Base-by-base conservation (phyloP, 2,329 filamentous ascomycete genomes). In the Cytospora chrysosperma region DNA sequence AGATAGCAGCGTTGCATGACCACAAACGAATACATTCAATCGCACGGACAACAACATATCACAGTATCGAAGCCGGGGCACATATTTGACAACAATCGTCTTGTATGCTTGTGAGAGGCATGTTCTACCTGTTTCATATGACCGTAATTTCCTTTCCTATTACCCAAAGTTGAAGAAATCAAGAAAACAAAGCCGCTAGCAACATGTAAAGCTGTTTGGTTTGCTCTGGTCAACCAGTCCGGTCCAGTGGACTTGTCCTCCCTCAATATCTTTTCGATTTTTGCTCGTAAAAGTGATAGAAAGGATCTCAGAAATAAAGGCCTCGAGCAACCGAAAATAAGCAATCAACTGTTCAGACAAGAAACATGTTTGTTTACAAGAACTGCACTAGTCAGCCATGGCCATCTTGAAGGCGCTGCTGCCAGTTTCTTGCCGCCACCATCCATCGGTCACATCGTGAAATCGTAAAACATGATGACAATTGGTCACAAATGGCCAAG, bases 401-500 rank as follows among this genome's bases (percentile, higher is more conserved):
- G 12, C 43, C 59, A 34, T 56, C 51, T 47, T 50, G 56, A 64
- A 56, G 43, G 43, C 21, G 57, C 52, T 40, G 62, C 55, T 62
- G 49, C 54, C 40, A 56, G 21, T 59, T 51, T 63, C 56, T 54
- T 54, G 40, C 37, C 57, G 4, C 37, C 4, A 40, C 40, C 56
- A 51, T 26, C 24, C 27, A 34, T 56, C 34, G 28, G 17, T 47
- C 27, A 53, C 27, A 54, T 65, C 62, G 50, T 66, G 5, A 65
- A 61, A 30, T 67, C 65, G 34, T 65, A 57, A 63, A 27, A 63
- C 50, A 57, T 58, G 26, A 54, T 65, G 32, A 30, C 21, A 34
- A 21, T 34, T n/a, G 19, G 26, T 34, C 27, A 26, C 17, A 21
- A 12, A 27, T 43, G 21, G 27, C 56, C 32, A 40, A 28, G 6